These are phyloP conservation scores for Leishmania mexicana DNA, from an alignment of 208 protist species.

Conservation along the genomic window DNA sequence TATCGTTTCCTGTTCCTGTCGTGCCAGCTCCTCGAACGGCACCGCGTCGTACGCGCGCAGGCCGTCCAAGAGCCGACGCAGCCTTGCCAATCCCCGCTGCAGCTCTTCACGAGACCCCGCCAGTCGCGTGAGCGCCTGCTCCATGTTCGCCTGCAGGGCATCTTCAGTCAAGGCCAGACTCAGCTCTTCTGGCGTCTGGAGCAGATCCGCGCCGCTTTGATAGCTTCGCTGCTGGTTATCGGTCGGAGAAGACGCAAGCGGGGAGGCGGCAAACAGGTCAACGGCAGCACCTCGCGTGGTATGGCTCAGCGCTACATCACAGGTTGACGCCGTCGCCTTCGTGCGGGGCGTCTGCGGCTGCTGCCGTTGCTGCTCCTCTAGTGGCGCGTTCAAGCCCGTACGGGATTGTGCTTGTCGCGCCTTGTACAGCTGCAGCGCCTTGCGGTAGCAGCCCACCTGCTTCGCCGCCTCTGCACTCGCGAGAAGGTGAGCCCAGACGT, in stretches of 20 bases:
- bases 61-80: conserved; percentile 19
- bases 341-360: neutral
- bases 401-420: neutral
- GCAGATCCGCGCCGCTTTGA: neutral
- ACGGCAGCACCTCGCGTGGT: neutral
- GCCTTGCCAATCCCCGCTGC: conserved; percentile 19
- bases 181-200: conserved; percentile 11
- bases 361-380: neutral
- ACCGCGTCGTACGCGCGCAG: conserved; percentile 27
- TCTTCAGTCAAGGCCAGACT: conserved; percentile 19
- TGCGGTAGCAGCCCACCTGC: conserved; percentile 19
- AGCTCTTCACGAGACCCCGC: neutral
- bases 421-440: conserved; percentile 13
- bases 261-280: neutral
- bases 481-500: conserved; percentile 45
- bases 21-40: conserved; percentile 14
- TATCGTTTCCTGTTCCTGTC: conserved; percentile 6
- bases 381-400: neutral
- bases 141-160: conserved; percentile 10
- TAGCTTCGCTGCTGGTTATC: neutral
- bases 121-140: conserved; percentile 13
- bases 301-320: neutral
- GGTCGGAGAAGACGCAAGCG: neutral
- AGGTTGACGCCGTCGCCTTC: neutral
- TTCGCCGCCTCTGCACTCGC: conserved; percentile 42